Conservation (phyloP, 148 eudicot genomes). For the Arbutus unedo region DNA sequence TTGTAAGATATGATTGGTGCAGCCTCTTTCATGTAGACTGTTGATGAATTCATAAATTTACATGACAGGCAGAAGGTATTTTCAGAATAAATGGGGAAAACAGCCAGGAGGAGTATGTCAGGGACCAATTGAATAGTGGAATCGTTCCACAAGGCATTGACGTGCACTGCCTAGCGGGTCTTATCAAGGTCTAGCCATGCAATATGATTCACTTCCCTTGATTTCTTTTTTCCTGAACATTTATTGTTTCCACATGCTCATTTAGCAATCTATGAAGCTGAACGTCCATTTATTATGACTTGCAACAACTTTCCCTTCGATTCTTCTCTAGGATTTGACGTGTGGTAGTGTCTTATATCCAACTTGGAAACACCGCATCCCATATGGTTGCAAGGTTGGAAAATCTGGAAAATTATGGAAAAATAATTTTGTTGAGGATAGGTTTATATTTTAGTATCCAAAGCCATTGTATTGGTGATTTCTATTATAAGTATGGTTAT, state of each 20-base stretch:
- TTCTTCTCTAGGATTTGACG: not conserved
- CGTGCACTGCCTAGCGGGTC: conserved; percentile 93
- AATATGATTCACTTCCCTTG: not conserved
- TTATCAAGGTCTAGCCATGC: conserved; percentile 65
- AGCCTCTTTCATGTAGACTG: not conserved
- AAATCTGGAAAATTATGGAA: not conserved
- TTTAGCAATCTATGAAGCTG: not conserved
- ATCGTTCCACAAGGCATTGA: conserved; percentile 81
- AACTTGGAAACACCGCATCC: not conserved
- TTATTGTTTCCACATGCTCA: not conserved
- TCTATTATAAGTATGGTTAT: not conserved
- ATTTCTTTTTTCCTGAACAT: not conserved
- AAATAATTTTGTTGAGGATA: not conserved
- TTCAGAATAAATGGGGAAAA: conserved; percentile 92
- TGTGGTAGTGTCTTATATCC: not conserved
- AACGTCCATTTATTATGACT: not conserved
- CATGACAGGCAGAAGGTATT: conserved; percentile 89
- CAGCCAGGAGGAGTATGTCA: conserved; percentile 77
- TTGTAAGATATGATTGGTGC: not conserved
- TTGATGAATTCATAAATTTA: not conserved
- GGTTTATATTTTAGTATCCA: not conserved
- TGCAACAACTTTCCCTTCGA: not conserved
- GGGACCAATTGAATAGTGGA: conserved; percentile 82
- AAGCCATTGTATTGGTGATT: not conserved
- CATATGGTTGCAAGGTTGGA: not conserved